phyloP scores from a whole-genome alignment of 352 stramenopile species.

The Phytophthora citricola region DNA sequence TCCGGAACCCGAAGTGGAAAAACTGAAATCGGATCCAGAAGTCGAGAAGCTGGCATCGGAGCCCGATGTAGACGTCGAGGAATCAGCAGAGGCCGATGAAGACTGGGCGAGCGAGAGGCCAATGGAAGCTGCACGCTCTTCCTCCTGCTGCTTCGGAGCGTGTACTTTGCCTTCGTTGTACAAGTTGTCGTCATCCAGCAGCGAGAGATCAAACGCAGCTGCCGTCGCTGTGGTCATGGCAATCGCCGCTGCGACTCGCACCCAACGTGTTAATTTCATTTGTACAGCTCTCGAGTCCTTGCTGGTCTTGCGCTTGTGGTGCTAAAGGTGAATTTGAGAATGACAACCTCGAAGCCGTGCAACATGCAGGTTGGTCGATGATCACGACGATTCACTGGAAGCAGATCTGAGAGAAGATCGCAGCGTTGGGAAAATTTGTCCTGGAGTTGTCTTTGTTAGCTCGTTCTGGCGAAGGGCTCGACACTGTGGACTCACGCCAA shows the following conservation, averaged over 20 bases:
- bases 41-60: background rate
- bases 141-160: constrained; percentile 14
- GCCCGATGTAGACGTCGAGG: background rate
- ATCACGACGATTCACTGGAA: background rate
- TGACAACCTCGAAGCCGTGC: constrained; percentile 13
- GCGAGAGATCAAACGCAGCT: constrained; percentile 22
- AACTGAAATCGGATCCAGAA: constrained; percentile 2
- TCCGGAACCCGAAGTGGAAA: constrained; percentile 1
- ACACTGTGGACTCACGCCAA: constrained; percentile 8
- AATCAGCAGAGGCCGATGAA: background rate
- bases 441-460: constrained; percentile 12
- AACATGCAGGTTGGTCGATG: constrained; percentile 1
- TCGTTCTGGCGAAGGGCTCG: background rate
- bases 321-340: constrained; percentile 16
- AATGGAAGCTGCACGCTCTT: constrained; percentile 21
- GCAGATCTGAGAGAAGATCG: constrained; percentile 25
- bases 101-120: background rate
- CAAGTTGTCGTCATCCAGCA: constrained; percentile 22
- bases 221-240: constrained; percentile 13
- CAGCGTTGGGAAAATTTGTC: constrained; percentile 16
- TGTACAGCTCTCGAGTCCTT: constrained; percentile 1
- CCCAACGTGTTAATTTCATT: constrained; percentile 29
- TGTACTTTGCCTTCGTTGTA: constrained; percentile 19
- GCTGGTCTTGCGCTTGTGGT: constrained; percentile 1
- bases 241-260: constrained; percentile 16